A percentile compares a stretch with the other conserved stretches of the same genome.
phyloP scores from a whole-genome alignment of 768 basidiomycete species.

The Lentinula aciculospora region DNA sequence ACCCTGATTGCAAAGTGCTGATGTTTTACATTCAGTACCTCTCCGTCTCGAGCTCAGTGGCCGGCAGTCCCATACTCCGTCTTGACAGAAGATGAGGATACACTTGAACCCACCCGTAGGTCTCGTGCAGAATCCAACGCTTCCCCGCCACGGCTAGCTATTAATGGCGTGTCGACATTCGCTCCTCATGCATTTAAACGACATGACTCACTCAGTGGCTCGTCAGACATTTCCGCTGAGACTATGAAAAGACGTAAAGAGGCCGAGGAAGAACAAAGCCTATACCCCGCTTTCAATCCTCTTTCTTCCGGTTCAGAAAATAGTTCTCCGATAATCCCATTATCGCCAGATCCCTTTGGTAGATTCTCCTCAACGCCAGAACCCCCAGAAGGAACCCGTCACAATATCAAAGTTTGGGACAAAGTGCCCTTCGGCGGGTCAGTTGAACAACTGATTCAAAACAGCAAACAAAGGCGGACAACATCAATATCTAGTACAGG shows the following conservation, averaged over 20 bases:
- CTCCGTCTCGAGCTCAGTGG: slow-evolving; percentile 24
- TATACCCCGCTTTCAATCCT: slow-evolving; percentile 37
- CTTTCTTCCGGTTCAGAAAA: slow-evolving; percentile 4
- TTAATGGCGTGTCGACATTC: slow-evolving; percentile 65
- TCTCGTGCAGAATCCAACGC: slow-evolving; percentile 17
- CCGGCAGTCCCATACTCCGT: slow-evolving; percentile 41
- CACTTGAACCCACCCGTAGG: background rate
- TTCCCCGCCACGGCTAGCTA: slow-evolving; percentile 56
- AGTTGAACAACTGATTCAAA: slow-evolving; percentile 10
- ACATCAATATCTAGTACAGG: slow-evolving; percentile 6
- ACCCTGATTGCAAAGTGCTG: slow-evolving; percentile 1
- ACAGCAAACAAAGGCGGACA: background rate
- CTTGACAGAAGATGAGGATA: slow-evolving; percentile 15
- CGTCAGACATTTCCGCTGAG: slow-evolving; percentile 31
- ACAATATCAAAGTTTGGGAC: slow-evolving; percentile 13
- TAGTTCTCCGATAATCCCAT: slow-evolving; percentile 65
- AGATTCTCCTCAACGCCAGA: slow-evolving; percentile 54
- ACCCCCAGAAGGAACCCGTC: slow-evolving; percentile 11
- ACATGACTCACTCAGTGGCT: slow-evolving; percentile 9
- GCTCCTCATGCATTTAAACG: slow-evolving; percentile 43
- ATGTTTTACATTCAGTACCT: slow-evolving; percentile 8
- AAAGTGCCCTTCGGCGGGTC: slow-evolving; percentile 36
- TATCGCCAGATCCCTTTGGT: slow-evolving; percentile 83
- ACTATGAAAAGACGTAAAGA: slow-evolving; percentile 42
- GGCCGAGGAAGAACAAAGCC: slow-evolving; percentile 42